Evolutionary conservation across 306 rosid species (phyloP).

Genomic region (Vigna nakashimae): DNA sequence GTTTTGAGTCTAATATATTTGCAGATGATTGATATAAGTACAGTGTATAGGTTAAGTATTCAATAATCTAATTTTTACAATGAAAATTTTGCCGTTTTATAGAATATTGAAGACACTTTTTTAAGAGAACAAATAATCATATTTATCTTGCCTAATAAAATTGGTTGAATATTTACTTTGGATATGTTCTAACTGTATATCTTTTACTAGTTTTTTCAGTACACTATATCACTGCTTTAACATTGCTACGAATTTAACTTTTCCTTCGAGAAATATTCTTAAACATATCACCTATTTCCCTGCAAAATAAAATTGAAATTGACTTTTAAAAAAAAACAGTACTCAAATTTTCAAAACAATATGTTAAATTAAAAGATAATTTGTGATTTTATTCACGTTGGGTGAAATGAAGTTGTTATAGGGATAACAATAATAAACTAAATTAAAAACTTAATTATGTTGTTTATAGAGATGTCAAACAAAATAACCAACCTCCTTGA

Average conservation of each 20-base stretch:
- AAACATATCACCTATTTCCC: background rate
- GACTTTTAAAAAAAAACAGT: no score
- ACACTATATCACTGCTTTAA: background rate
- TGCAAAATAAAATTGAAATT: background rate
- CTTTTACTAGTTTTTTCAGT: background rate
- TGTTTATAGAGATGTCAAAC: background rate
- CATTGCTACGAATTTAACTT: background rate
- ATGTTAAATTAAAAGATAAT: no score
- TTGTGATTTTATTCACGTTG: no score
- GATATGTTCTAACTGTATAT: background rate
- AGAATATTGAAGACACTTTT: no score
- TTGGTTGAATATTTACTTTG: background rate
- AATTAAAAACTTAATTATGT: background rate
- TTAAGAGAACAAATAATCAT: background rate
- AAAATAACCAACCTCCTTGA: background rate
- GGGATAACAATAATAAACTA: no score
- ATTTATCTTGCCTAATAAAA: background rate
- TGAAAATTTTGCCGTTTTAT: background rate
- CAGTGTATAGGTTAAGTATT: no score
- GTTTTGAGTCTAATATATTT: no score
- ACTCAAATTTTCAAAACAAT: no score
- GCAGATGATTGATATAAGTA: no score
- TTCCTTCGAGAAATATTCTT: background rate
- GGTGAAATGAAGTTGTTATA: no score
- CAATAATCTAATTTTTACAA: no score